Evolutionary conservation across 73 alveolate species (phyloP), one percentile per base, ranked within the genome.

Genomic region (Paramecium sexaurelia): DNA sequence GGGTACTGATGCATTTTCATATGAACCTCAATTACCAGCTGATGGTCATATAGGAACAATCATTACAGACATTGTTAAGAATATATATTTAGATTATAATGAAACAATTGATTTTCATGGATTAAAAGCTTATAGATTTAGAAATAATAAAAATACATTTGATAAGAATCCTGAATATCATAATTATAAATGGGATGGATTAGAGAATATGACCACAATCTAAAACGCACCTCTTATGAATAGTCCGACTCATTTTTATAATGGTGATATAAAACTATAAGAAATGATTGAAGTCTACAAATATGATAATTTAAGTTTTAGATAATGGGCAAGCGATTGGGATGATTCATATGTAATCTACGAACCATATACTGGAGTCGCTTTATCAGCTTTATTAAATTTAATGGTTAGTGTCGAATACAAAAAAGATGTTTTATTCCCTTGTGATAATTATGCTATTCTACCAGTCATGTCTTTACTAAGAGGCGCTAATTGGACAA

Each of bases 1-100:
- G 22, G 90, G 90, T 22, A 78, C 90, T 13, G 90, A 78, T 78
- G 90, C 90, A 41, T 45, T 78, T 17, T 78, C 90, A 7, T 78
- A 40, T 43, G 33, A 56, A 15, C 90, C 90, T 41, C 11, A 33
- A 24, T 22, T 41, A n/a, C 17, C 22, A 26, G 45, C 43, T 11
- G 51, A 7, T 3, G 90, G 90, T 22, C 27, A 37, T 10, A 45
- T 78, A 9, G 40, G 43, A 24, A 43, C 71, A 10, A 33, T 78
- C 6, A 78, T 78, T 22, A 43, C 90, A 3, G 90, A 78, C 22
- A 61, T 45, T 78, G 55, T 41, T 41, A 24, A 78, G 90, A 78
- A 40, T 26, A 78, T 39, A 4, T 78, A 78, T 41, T 45, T 78
- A 43, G 73, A 41, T 78, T 78, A 78, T 32, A 45, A 78, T 41